Evolutionary conservation across 805 yeast species (phyloP).

Genomic region (Pichia ethanolica): DNA sequence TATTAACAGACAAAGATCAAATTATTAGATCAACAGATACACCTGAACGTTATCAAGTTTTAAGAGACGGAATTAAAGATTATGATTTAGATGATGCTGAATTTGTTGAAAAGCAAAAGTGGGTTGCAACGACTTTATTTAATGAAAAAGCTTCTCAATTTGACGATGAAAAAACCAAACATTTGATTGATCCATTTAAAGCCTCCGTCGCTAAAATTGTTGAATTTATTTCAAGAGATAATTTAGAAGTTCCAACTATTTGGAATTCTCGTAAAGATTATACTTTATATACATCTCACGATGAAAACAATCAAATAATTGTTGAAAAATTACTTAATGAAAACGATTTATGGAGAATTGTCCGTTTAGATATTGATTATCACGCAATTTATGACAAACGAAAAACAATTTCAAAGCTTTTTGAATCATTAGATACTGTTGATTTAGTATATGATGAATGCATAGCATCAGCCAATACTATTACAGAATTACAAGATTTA

Average conservation of each 20-base stretch:
- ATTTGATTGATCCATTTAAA: slow-evolving; percentile 44
- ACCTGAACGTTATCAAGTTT: slow-evolving; percentile 86
- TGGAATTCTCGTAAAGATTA: slow-evolving; percentile 95
- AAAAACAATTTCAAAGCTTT: slow-evolving; percentile 46
- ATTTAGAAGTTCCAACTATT: slow-evolving; percentile 88
- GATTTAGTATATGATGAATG: slow-evolving; percentile 55
- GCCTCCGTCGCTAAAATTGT: slow-evolving; percentile 65
- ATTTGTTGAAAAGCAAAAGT: slow-evolving; percentile 61
- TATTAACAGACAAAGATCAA: slow-evolving; percentile 91
- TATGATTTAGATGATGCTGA: slow-evolving; percentile 67
- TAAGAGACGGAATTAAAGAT: slow-evolving; percentile 58
- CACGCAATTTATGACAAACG: slow-evolving; percentile 78
- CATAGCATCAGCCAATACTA: slow-evolving; percentile 46
- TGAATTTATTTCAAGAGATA: slow-evolving; percentile 66
- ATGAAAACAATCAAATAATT: slow-evolving; percentile 32
- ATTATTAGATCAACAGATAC: slow-evolving; percentile 76
- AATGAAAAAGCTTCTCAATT: slow-evolving; percentile 46
- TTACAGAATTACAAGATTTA: slow-evolving; percentile 81
- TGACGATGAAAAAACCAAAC: slow-evolving; percentile 27
- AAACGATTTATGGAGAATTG: slow-evolving; percentile 89
- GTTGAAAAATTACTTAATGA: slow-evolving; percentile 55
- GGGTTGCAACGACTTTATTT: slow-evolving; percentile 66
- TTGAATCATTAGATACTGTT: slow-evolving; percentile 43
- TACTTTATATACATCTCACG: slow-evolving; percentile 45
- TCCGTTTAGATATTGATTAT: slow-evolving; percentile 79